Conservation (phyloP, 2,329 filamentous ascomycete genomes). For the Pseudodiploospora longispora region DNA sequence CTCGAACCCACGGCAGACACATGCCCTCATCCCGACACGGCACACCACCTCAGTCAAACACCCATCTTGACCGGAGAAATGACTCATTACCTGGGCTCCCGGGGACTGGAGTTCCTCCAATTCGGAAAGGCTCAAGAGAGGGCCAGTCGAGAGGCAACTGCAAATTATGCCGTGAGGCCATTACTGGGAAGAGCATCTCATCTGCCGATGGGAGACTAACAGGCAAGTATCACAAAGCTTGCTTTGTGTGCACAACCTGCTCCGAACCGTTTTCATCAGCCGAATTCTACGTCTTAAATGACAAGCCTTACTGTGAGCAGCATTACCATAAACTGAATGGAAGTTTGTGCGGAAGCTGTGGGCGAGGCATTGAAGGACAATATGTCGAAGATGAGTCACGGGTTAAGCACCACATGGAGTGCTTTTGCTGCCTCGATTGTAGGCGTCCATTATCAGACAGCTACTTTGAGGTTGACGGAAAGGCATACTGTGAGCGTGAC, state of each 20-base stretch:
- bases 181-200: constrained; percentile 86
- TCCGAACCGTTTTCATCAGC: constrained; percentile 71
- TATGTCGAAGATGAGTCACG: constrained; percentile 76
- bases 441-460: constrained; percentile 66
- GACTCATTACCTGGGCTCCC: constrained; percentile 2
- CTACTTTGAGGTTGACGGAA: constrained; percentile 82
- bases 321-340: constrained; percentile 91
- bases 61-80: constrained; percentile 8
- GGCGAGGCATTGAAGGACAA: constrained; percentile 82
- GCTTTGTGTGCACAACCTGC: constrained; percentile 87
- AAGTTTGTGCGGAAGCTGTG: constrained; percentile 73
- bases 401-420: constrained; percentile 78
- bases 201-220: constrained; percentile 87
- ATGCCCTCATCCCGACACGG: constrained; percentile 6
- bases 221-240: constrained; percentile 89
- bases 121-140: constrained; percentile 30
- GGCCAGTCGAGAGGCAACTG: constrained; percentile 56
- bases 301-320: constrained; percentile 81
- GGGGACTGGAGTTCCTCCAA: constrained; percentile 9
- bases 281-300: constrained; percentile 85
- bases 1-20: constrained; percentile 4
- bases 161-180: constrained; percentile 69
- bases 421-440: constrained; percentile 80
- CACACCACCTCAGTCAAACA: constrained; percentile 2
- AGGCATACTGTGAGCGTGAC: constrained; percentile 79